These are phyloP conservation scores for Scutellaria barbata DNA, from an alignment of 257 asterid species.

Conservation along the genomic window DNA sequence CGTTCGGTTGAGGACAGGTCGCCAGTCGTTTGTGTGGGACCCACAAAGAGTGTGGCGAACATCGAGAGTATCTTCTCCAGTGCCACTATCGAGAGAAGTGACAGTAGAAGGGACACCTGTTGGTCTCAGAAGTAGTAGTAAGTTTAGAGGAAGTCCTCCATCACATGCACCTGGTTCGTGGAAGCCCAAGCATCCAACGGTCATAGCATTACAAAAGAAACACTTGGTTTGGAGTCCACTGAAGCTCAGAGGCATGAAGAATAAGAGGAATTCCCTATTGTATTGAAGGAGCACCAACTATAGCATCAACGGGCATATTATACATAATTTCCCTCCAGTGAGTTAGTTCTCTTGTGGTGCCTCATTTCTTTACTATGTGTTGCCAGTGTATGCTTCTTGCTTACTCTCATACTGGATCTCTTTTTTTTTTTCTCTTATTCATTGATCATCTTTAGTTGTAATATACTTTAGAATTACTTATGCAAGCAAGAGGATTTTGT, in stretches of 20 bases:
- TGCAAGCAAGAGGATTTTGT: no score
- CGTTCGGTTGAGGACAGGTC: constrained; percentile 48
- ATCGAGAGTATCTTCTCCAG: constrained; percentile 69
- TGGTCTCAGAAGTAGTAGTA: constrained; percentile 57
- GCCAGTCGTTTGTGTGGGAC: constrained; percentile 82
- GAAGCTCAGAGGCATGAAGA: constrained; percentile 51
- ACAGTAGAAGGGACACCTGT: constrained; percentile 59
- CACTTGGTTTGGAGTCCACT: constrained; percentile 68
- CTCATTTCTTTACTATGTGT: neutral
- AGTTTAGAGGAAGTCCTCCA: constrained; percentile 62
- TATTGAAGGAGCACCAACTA: constrained; percentile 20
- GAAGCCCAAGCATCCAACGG: constrained; percentile 70
- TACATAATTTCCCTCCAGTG: neutral
- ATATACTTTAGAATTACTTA: neutral
- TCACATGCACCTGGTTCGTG: constrained; percentile 47
- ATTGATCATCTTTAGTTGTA: constrained; percentile 19
- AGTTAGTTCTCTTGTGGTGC: neutral
- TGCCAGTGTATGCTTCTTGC: constrained; percentile 43
- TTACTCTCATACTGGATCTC: constrained; percentile 21
- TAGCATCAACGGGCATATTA: neutral
- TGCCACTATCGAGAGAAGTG: constrained; percentile 48
- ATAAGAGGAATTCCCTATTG: constrained; percentile 44
- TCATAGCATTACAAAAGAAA: constrained; percentile 63
- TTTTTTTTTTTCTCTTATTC: neutral
- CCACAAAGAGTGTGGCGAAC: constrained; percentile 74